Conservation (phyloP, 1,284 basidiomycete genomes). For the Cutaneotrichosporon arboriforme region DNA sequence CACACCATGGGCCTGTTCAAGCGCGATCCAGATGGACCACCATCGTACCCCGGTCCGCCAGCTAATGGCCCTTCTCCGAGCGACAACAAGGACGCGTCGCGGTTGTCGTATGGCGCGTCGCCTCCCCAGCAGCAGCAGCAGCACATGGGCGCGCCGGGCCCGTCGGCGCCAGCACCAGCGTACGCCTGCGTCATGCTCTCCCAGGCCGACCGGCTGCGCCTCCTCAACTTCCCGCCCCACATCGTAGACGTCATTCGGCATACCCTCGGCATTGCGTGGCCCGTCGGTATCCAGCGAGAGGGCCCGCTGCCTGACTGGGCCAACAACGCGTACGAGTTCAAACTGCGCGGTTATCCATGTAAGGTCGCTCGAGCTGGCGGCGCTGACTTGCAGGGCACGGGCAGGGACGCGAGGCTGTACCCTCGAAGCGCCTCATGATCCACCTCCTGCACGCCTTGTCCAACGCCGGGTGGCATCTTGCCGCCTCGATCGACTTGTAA, state of each 20-base stretch:
- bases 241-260: neutral
- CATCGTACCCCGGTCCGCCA: neutral
- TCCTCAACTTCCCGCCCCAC: slow-evolving; percentile 6
- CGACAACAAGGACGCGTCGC: no score
- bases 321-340: slow-evolving; percentile 27
- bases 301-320: neutral
- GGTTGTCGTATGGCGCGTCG: no score
- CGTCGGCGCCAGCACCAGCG: neutral
- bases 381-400: slow-evolving; percentile 28
- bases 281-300: slow-evolving; percentile 26
- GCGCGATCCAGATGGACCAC: neutral
- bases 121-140: no score
- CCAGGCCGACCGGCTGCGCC: slow-evolving; percentile 3
- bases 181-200: slow-evolving; percentile 4
- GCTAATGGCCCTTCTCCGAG: no score
- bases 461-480: slow-evolving; percentile 33
- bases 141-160: neutral
- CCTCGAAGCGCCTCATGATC: slow-evolving; percentile 30
- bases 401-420: slow-evolving; percentile 30
- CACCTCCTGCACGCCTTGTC: slow-evolving; percentile 31
- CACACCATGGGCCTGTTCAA: neutral
- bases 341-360: slow-evolving; percentile 36
- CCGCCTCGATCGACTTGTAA: slow-evolving; percentile 26
- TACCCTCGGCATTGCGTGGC: slow-evolving; percentile 19
- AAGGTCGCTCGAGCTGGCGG: slow-evolving; percentile 8